Percentiles rank a stretch among this genome's conserved stretches.
Conservation (phyloP, 257 asterid species). For the Galeopsis tetrahit region DNA sequence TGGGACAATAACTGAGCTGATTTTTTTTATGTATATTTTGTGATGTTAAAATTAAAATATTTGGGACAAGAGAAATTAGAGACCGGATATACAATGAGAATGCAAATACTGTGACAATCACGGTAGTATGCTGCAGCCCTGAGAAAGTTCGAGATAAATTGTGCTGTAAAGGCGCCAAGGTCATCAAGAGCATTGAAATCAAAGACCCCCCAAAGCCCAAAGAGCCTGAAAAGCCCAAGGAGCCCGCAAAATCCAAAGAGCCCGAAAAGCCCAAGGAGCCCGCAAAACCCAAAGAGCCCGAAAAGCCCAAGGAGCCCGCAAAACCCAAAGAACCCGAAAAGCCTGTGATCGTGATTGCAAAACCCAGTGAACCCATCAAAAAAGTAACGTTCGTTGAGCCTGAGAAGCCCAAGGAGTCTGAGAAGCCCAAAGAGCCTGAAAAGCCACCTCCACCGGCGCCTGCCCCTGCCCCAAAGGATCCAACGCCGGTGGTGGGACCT, state of each 20-base stretch:
- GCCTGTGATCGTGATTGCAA: constrained; percentile 30
- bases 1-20: constrained; percentile 35
- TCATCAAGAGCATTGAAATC: constrained; percentile 69
- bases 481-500: constrained; percentile 11
- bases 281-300: constrained; percentile 33
- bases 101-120: constrained; percentile 59
- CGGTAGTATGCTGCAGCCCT: constrained; percentile 74
- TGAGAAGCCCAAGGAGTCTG: constrained; percentile 34
- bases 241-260: constrained; percentile 34
- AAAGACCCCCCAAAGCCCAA: constrained; percentile 44
- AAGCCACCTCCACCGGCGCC: constrained; percentile 5
- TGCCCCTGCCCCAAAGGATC: neutral
- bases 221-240: constrained; percentile 33
- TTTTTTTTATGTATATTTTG: constrained; percentile 2
- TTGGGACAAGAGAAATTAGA: constrained; percentile 66
- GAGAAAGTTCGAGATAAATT: constrained; percentile 76
- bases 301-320: constrained; percentile 34
- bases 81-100: constrained; percentile 70
- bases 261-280: constrained; percentile 38
- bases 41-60: constrained; percentile 26
- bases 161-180: constrained; percentile 60
- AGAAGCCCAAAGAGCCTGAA: constrained; percentile 30
- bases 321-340: constrained; percentile 36
- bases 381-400: neutral
- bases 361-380: neutral